phyloP scores from a whole-genome alignment of 805 yeast genomes.

The Yarrowia hollandica region DNA sequence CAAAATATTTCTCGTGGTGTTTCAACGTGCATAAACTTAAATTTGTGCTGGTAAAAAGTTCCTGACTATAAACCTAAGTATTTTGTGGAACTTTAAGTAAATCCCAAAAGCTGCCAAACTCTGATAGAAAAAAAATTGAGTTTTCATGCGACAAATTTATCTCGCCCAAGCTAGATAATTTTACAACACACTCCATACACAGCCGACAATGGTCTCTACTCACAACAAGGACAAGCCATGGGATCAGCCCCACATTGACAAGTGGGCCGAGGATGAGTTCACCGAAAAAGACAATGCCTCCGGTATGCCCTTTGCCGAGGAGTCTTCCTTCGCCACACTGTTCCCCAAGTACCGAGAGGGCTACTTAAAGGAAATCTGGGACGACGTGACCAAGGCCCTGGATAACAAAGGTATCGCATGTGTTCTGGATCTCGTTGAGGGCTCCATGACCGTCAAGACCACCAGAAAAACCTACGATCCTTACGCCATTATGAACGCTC shows the following conservation, averaged over 20 bases:
- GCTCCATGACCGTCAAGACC: slow-evolving; percentile 95
- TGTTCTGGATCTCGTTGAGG: slow-evolving; percentile 86
- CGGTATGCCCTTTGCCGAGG: slow-evolving; percentile 91
- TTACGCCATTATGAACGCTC: slow-evolving; percentile 85
- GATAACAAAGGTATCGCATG: slow-evolving; percentile 75
- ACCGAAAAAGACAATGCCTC: slow-evolving; percentile 83
- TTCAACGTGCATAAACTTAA: slow-evolving; percentile 6
- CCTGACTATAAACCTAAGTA: not conserved
- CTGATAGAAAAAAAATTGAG: slow-evolving; percentile 23
- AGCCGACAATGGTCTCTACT: slow-evolving; percentile 72
- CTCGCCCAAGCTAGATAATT: not conserved
- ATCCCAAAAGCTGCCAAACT: not conserved
- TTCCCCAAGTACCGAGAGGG: slow-evolving; percentile 96
- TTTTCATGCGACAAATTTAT: slow-evolving; percentile 22
- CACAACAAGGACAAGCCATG: slow-evolving; percentile 96
- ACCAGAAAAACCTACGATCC: slow-evolving; percentile 96
- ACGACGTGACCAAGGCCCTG: slow-evolving; percentile 81
- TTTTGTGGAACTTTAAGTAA: not conserved
- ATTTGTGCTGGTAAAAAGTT: not conserved
- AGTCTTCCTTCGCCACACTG: slow-evolving; percentile 88
- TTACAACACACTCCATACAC: slow-evolving; percentile 1
- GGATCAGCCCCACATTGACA: slow-evolving; percentile 94
- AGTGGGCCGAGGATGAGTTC: slow-evolving; percentile 89
- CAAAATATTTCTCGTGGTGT: slow-evolving; percentile 4
- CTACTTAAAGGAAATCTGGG: slow-evolving; percentile 87